Conservation (phyloP, 1,284 basidiomycete species). For the Irpex rosettiformis region DNA sequence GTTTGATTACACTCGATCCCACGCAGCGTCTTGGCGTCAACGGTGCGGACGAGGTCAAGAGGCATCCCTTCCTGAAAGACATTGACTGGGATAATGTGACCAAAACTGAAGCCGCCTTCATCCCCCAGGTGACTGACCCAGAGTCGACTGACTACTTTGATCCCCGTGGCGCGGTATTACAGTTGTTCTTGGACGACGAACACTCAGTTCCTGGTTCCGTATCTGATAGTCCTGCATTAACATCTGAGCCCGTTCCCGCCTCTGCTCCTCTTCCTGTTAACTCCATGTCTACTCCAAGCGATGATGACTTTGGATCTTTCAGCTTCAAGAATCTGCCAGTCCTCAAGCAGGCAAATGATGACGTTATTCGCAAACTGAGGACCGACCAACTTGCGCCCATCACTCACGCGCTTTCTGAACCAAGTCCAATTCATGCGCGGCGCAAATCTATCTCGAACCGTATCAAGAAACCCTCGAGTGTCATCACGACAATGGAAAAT, state of each 20-base stretch:
- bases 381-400: constrained; percentile 77
- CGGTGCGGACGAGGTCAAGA: constrained; percentile 92
- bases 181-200: constrained; percentile 87
- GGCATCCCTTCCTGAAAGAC: constrained; percentile 86
- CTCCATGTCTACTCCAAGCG: constrained; percentile 46
- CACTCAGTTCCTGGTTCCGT: constrained; percentile 42
- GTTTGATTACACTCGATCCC: constrained; percentile 84
- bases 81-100: constrained; percentile 95
- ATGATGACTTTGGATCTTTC: constrained; percentile 96
- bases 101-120: constrained; percentile 88
- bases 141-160: constrained; percentile 99
- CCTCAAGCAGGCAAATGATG: constrained; percentile 98
- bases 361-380: constrained; percentile 93
- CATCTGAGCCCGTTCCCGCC: constrained; percentile 37
- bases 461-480: constrained; percentile 76
- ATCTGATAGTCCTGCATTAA: constrained; percentile 41
- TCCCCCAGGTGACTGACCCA: constrained; percentile 92
- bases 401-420: constrained; percentile 68
- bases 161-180: constrained; percentile 85
- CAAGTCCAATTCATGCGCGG: constrained; percentile 51
- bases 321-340: constrained; percentile 98
- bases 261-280: constrained; percentile 45
- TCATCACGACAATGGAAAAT: constrained; percentile 62
- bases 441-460: constrained; percentile 72
- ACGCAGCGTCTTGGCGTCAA: constrained; percentile 78